phyloP scores from a whole-genome alignment of 257 asterid genomes.

The Hygrophila difformis region DNA sequence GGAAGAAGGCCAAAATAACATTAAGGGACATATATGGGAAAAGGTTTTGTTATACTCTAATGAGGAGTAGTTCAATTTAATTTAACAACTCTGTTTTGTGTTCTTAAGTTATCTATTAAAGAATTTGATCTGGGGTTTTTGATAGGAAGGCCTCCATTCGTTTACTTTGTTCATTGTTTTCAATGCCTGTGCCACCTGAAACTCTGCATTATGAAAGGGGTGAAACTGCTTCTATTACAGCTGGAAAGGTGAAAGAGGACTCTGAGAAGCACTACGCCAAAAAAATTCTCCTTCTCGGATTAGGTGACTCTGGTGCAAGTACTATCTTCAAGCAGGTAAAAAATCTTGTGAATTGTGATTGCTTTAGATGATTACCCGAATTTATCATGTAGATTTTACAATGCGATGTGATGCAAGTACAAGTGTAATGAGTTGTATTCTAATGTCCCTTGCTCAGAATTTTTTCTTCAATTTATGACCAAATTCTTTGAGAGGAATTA shows the following conservation, averaged over 20 bases:
- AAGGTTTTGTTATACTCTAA: conserved; percentile 48
- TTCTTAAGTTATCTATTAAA: conserved; percentile 8
- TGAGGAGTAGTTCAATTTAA: too few species aligned
- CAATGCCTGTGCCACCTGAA: conserved; percentile 58
- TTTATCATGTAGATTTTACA: neutral
- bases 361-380: neutral
- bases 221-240: conserved; percentile 23
- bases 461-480: too few species aligned
- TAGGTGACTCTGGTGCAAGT: conserved; percentile 60
- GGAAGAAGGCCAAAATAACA: conserved; percentile 85
- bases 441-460: too few species aligned
- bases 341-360: too few species aligned
- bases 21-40: conserved; percentile 71
- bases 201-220: conserved; percentile 25
- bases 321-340: conserved; percentile 75
- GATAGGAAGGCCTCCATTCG: conserved; percentile 71
- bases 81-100: conserved; percentile 5
- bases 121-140: conserved; percentile 35
- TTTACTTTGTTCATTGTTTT: conserved; percentile 50
- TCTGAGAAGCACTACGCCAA: conserved; percentile 35
- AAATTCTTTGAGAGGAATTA: too few species aligned
- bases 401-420: neutral
- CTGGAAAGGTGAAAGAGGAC: conserved; percentile 28
- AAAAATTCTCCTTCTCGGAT: conserved; percentile 61
- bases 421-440: neutral